Percentiles rank a stretch among this genome's conserved stretches.
Evolutionary conservation across 768 basidiomycete species (phyloP).

Genomic region (Leccinum subtestaceum): DNA sequence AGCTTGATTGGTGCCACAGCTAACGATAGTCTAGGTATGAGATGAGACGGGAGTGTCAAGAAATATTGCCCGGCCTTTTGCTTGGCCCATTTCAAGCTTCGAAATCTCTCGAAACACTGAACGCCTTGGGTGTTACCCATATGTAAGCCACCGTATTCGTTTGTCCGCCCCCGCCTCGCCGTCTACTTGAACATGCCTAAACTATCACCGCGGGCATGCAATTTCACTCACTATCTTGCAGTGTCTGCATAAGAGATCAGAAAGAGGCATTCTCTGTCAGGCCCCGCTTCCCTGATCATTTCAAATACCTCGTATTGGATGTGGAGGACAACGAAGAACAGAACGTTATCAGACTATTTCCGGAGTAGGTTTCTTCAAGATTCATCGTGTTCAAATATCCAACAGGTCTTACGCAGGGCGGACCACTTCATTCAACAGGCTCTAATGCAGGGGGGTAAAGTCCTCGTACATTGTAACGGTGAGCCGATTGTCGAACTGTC

Average conservation of each 20-base stretch:
- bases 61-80: constrained; percentile 78
- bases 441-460: constrained; percentile 56
- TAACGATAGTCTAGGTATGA: constrained; percentile 61
- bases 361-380: constrained; percentile 48
- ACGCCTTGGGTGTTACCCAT: constrained; percentile 70
- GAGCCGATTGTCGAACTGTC: constrained; percentile 17
- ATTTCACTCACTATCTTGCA: constrained; percentile 27
- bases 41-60: constrained; percentile 94
- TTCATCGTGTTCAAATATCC: background rate
- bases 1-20: constrained; percentile 5
- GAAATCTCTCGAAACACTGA: constrained; percentile 72
- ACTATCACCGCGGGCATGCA: background rate
- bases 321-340: constrained; percentile 94
- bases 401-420: constrained; percentile 45
- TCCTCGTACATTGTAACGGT: constrained; percentile 91
- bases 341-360: constrained; percentile 89
- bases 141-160: constrained; percentile 47
- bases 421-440: constrained; percentile 74
- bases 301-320: constrained; percentile 77
- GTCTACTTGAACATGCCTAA: background rate
- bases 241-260: constrained; percentile 84
- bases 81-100: constrained; percentile 89
- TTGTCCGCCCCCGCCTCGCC: background rate
- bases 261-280: constrained; percentile 89
- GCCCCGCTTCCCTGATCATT: constrained; percentile 78